phyloP scores from a whole-genome alignment of 345 rosid genomes.

The Citrus sinensis region DVS_A1.0 CM039163.1:9542501-9543000 shows the following conservation, averaged over 20 bases:
- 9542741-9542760: slow-evolving; percentile 1
- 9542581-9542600: slow-evolving; percentile 94
- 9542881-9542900: not conserved
- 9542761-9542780: not conserved
- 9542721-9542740: not conserved
- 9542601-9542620: slow-evolving; percentile 95
- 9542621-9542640: slow-evolving; percentile 98
- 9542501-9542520: not conserved
- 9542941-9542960: not conserved
- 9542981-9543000: slow-evolving; percentile 58
- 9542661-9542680: slow-evolving; percentile 5
- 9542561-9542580: slow-evolving; percentile 82
- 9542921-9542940: not conserved
- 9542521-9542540: not conserved
- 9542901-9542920: not conserved
- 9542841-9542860: not conserved
- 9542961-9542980: not conserved
- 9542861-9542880: not conserved
- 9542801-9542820: not conserved
- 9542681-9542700: not conserved
- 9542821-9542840: not conserved
- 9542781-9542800: not conserved
- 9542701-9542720: not conserved
- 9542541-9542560: not conserved
- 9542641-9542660: slow-evolving; percentile 98